Evolutionary conservation across 2,329 filamentous ascomycete genomes (phyloP), one percentile per base, ranked within the genome.

Genomic region (Aspergillus sergii): DNA sequence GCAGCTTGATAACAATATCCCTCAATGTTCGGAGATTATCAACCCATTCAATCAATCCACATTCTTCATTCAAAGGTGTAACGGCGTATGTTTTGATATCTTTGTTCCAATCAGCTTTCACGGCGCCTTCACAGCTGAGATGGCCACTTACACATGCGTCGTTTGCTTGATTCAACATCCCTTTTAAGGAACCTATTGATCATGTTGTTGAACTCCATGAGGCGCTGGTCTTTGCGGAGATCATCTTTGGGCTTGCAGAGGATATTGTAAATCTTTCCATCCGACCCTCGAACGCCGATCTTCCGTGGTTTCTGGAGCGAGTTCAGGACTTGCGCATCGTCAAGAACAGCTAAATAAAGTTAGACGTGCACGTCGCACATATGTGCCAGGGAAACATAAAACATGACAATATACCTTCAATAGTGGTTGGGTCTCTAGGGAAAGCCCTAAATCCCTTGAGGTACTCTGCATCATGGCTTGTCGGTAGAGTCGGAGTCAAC

Each of bases 121-220:
- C 23, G 51, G 45, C 51, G 51, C 36, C n/a, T 59, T 19, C 30
- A 71, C 21, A 26, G 48, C 28, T 19, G 10, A 34, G 16, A 28
- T 34, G 14, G 54, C 34, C 43, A 62, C 80, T 68, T 73, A 83
- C 81, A 96, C 60, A 99, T 85, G 68, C 95, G 91, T 19, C 95
- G 88, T 75, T 92, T 91, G 77, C 92, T 96, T 19, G 93, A 92
- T 74, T 97, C 94, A 2, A 94, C 89, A 72, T 98, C 94, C 65
- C 91, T 89, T 75, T 97, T 97, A 61, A 99, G 81, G 3, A 94
- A 93, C 63, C 95, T 87, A 76, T 99, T 99, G 82, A 99, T 98
- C 87, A 98, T 95, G 53, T 91, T 89, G 76, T 98, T 99, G 83
- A 99, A 99, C 75, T 99, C 96, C 94, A 99, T 99, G 23, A 99